phyloP scores from a whole-genome alignment of 169 alveolate species.

The Eimeria nieschulzi region DNA sequence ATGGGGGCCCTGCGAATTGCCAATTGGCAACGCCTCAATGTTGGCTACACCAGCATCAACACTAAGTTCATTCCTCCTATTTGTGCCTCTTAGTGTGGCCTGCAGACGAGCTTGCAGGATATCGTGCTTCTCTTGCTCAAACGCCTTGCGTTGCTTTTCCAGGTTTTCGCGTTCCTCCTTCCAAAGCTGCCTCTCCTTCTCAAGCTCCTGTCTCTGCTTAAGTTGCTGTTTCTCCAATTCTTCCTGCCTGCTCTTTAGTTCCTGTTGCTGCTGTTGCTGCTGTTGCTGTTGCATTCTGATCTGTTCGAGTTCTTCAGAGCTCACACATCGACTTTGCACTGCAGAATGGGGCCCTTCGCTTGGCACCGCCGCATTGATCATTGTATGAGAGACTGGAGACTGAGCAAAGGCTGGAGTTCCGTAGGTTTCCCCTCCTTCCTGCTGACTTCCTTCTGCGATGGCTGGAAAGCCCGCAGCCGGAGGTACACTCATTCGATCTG shows the following conservation, averaged over 20 bases:
- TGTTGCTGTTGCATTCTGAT: conserved; percentile 41
- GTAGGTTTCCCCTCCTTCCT: not conserved
- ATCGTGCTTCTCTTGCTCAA: conserved; percentile 50
- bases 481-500: conserved; percentile 16
- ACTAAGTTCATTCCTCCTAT: conserved; percentile 1
- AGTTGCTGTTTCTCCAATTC: conserved; percentile 45
- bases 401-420: conserved; percentile 13
- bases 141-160: conserved; percentile 23
- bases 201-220: conserved; percentile 36
- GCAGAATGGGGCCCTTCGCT: not conserved
- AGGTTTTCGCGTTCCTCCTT: conserved; percentile 52
- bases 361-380: not conserved
- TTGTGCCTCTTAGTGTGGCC: not conserved
- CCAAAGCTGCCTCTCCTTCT: conserved; percentile 24
- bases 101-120: conserved; percentile 24
- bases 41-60: not conserved
- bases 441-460: conserved; percentile 14
- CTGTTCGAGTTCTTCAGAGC: conserved; percentile 29
- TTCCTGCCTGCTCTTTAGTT: conserved; percentile 46
- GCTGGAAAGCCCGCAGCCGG: not conserved
- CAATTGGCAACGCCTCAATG: conserved; percentile 1
- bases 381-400: not conserved
- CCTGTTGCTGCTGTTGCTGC: conserved; percentile 37
- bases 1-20: not conserved
- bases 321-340: conserved; percentile 20